phyloP scores from a whole-genome alignment of 148 eudicot species.

The Nepenthes gracilis region DNA sequence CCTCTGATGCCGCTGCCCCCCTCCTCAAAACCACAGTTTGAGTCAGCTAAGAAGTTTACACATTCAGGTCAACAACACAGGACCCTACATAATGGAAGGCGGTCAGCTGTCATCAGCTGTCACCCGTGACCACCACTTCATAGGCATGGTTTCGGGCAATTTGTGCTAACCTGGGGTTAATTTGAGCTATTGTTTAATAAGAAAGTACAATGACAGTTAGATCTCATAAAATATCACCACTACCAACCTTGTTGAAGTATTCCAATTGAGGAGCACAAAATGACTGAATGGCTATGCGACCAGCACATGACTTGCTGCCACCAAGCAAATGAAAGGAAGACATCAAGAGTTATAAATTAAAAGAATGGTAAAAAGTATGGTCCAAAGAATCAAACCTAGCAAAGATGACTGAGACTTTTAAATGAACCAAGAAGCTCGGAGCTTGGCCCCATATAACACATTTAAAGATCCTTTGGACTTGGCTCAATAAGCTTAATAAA shows the following conservation, averaged over 20 bases:
- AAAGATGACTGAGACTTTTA: no score
- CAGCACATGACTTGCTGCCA: constrained; percentile 32
- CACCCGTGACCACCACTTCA: neutral
- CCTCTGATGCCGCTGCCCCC: no score
- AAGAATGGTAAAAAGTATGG: neutral
- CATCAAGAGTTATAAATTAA: neutral
- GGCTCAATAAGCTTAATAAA: no score
- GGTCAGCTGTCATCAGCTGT: no score
- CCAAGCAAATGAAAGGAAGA: constrained; percentile 14
- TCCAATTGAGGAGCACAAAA: constrained; percentile 89
- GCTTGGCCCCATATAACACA: no score
- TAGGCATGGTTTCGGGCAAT: no score
- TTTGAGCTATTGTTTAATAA: neutral
- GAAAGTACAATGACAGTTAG: neutral
- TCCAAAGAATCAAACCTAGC: neutral
- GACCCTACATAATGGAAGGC: neutral
- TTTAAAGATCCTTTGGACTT: no score
- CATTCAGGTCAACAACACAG: no score
- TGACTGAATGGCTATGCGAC: constrained; percentile 87
- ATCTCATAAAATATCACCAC: neutral
- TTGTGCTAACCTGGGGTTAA: neutral
- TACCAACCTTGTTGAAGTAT: constrained; percentile 55
- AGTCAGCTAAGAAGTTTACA: no score
- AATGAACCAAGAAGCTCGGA: no score
- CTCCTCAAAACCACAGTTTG: no score